These are phyloP conservation scores for Solanum gracilifrons DNA, from an alignment of 257 asterid species.

Conservation along the genomic window DNA sequence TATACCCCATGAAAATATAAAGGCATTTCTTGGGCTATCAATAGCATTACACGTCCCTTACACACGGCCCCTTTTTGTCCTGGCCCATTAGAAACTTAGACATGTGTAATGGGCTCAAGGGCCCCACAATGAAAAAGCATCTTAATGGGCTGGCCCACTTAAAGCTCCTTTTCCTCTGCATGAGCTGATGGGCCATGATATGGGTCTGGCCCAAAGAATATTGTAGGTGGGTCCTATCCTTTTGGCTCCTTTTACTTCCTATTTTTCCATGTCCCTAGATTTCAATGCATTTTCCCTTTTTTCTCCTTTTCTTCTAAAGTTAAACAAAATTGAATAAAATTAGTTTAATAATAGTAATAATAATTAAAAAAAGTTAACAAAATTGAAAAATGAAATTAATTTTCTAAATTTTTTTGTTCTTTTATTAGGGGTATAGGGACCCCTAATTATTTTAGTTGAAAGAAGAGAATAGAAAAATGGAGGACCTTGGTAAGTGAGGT, in stretches of 20 bases:
- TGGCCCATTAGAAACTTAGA: neutral
- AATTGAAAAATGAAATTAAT: neutral
- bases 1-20: too few relatives aligned
- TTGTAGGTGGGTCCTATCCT: neutral
- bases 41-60: neutral
- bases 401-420: neutral
- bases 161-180: neutral
- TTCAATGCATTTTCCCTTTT: neutral
- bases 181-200: neutral
- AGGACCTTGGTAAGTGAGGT: neutral
- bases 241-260: neutral
- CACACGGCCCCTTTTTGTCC: neutral
- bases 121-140: neutral
- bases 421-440: neutral
- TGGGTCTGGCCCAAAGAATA: slow-evolving; percentile 11
- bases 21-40: neutral
- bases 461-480: neutral
- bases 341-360: neutral
- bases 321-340: neutral
- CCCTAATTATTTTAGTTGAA: neutral
- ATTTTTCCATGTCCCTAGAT: neutral
- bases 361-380: neutral
- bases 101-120: neutral
- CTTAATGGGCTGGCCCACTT: neutral
- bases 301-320: neutral